These are phyloP conservation scores for Colletotrichum abscissum DNA, from an alignment of 2,329 filamentous ascomycete species.

Conservation along the genomic window DNA sequence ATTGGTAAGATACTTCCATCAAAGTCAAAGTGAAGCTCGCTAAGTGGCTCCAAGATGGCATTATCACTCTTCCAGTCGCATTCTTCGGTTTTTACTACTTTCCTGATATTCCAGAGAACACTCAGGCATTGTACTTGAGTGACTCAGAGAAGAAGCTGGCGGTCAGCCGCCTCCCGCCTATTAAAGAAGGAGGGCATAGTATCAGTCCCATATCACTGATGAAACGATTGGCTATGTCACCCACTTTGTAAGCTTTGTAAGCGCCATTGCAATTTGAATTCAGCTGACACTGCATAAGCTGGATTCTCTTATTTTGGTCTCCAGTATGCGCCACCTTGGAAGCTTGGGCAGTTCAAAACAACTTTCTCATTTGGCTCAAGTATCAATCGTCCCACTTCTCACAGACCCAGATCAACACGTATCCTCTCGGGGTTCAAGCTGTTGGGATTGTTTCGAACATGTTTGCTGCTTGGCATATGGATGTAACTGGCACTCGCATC, in stretches of 20 bases:
- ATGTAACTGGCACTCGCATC: slow-evolving; percentile 46
- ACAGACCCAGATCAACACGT: slow-evolving; percentile 48
- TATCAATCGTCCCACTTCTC: slow-evolving; percentile 39
- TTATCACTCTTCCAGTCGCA: slow-evolving; percentile 64
- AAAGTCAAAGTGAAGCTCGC: not conserved
- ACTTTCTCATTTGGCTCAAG: slow-evolving; percentile 45
- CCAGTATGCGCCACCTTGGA: slow-evolving; percentile 49
- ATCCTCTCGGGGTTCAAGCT: slow-evolving; percentile 50
- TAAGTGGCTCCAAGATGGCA: slow-evolving; percentile 49
- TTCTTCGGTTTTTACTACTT: slow-evolving; percentile 62
- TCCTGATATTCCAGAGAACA: slow-evolving; percentile 57
- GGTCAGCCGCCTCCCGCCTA: slow-evolving; percentile 45
- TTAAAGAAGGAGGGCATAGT: slow-evolving; percentile 40
- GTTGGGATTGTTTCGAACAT: slow-evolving; percentile 46
- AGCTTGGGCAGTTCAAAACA: slow-evolving; percentile 41
- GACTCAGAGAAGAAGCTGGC: slow-evolving; percentile 50
- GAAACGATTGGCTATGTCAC: slow-evolving; percentile 36
- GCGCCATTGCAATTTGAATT: not conserved
- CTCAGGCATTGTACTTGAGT: slow-evolving; percentile 45
- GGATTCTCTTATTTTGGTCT: slow-evolving; percentile 47
- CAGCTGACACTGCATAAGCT: slow-evolving; percentile 23
- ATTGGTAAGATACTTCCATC: slow-evolving; percentile 1
- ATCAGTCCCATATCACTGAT: slow-evolving; percentile 38
- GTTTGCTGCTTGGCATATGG: slow-evolving; percentile 49
- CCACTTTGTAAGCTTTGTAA: slow-evolving; percentile 36